A percentile compares a stretch with the other conserved stretches of the same genome.
Evolutionary conservation across 2,329 filamentous ascomycete species (phyloP).

Genomic region (Pochonia chlamydosporia): DNA sequence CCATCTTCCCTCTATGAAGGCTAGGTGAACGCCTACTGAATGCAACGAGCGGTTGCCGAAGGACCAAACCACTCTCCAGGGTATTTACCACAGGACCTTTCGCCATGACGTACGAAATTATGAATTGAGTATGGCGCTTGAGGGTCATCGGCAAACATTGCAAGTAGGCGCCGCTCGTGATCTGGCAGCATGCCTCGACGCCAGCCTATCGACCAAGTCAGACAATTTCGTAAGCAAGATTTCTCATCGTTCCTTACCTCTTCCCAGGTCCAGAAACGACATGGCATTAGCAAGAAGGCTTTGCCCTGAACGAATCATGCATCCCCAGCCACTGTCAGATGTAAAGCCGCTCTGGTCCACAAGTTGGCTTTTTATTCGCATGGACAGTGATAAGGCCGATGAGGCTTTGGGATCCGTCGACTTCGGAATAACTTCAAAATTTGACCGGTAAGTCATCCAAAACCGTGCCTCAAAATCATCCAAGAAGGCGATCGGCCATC

Average conservation of each 20-base stretch:
- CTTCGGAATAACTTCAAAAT: conserved; percentile 76
- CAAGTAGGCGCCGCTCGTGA: conserved; percentile 66
- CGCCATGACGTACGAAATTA: conserved; percentile 85
- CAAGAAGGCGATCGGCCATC: conserved; percentile 82
- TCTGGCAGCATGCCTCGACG: conserved; percentile 51
- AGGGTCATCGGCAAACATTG: conserved; percentile 81
- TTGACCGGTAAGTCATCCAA: conserved; percentile 94
- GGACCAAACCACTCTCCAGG: conserved; percentile 98
- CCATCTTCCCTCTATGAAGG: too few relatives aligned
- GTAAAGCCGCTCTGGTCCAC: conserved; percentile 77
- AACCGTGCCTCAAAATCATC: conserved; percentile 89
- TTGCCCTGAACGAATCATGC: conserved; percentile 97
- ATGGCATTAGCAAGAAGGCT: conserved; percentile 86
- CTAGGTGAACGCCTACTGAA: conserved; percentile 58
- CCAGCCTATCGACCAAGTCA: conserved; percentile 54
- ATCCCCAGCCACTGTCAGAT: conserved; percentile 94
- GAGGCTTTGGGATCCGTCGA: conserved; percentile 67
- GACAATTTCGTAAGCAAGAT: neutral
- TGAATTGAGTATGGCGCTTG: conserved; percentile 90
- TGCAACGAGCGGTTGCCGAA: conserved; percentile 91
- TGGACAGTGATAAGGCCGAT: conserved; percentile 71
- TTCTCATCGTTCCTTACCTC: conserved; percentile 50
- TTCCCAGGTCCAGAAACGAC: conserved; percentile 64
- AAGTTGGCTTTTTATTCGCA: conserved; percentile 76
- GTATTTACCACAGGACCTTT: conserved; percentile 82